Base-by-base conservation (phyloP, 2,329 filamentous ascomycete species). In the Venturiaceae sp. region DNA sequence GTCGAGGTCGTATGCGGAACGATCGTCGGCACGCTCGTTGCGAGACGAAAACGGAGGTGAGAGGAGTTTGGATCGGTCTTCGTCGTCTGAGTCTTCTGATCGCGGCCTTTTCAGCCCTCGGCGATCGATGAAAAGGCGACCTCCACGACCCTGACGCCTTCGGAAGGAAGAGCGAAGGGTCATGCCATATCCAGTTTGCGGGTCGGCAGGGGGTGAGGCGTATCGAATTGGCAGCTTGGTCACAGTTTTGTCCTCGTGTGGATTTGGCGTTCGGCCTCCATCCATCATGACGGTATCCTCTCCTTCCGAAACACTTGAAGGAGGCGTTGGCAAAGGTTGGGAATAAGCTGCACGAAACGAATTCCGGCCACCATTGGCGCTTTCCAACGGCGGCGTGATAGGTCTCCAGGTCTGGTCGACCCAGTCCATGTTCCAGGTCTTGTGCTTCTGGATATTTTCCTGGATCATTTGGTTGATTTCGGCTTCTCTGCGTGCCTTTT, bases 351-450 rank as follows among this genome's bases (percentile, higher is more conserved):
- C 67, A 64, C 71, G 71, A 64, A 73, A 74, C 50, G 70, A 67
- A 26, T 69, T 68, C 60, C 70, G 71, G 66, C 64, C 34, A 65
- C 65, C 6, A 67, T 61, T 67, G 44, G 44, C 33, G 32, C 14
- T 50, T 21, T 90, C 86, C 66, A 83, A 79, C 46, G 89, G 83
- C 23, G 91, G 91, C 55, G 88, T 90, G 63, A 97, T 81, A 55
- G 92, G 91, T 63, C 86, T 85, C 75, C 86, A 85, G 62, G 92
- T 96, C 69, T 91, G 81, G 75, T 97, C 92, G 66, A 95, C 83
- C 76, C 90, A 91, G 68, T 89, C 87, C 66, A 88, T 81, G 73
- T 96, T 96, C 91, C 92, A 96, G 70, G 88, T 85, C 65, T 87
- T 84, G 74, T 96, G 92, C 73, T 94, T 92, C 66, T 87, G 82